phyloP scores from a whole-genome alignment of 768 basidiomycete genomes.

The Mycena kentingensis region DNA sequence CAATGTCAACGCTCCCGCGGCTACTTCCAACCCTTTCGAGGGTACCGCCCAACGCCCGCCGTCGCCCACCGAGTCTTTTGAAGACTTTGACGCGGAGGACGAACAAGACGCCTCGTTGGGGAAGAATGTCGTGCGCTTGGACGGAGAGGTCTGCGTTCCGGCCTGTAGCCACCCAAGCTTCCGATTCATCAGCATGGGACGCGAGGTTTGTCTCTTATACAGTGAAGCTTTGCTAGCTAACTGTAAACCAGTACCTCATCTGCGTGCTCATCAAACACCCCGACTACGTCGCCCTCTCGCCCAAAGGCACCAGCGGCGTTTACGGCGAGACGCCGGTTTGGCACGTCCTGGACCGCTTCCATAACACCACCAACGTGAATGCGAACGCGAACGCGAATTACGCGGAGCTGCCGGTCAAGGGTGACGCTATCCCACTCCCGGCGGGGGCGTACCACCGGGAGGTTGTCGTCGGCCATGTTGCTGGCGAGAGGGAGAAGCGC shows the following conservation, averaged over 20 bases:
- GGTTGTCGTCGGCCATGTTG: too few species aligned
- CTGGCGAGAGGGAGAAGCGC: too few species aligned
- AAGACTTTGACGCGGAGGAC: constrained; percentile 3
- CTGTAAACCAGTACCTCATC: constrained; percentile 10
- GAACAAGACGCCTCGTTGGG: constrained; percentile 3
- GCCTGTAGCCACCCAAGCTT: constrained; percentile 19
- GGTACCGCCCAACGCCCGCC: background rate
- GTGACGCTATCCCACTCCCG: too few species aligned
- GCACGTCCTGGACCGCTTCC: constrained; percentile 19
- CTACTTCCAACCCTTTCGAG: too few species aligned
- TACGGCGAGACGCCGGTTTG: constrained; percentile 16
- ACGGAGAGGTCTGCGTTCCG: constrained; percentile 22
- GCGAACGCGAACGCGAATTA: too few species aligned
- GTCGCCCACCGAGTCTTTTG: constrained; percentile 15
- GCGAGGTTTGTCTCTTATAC: constrained; percentile 3
- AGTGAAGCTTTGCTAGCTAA: background rate
- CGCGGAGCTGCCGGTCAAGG: too few species aligned
- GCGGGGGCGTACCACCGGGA: too few species aligned
- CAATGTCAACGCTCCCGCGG: background rate
- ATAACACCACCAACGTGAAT: too few species aligned
- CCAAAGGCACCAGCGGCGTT: constrained; percentile 9
- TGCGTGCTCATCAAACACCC: constrained; percentile 18
- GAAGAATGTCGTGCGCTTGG: constrained; percentile 15
- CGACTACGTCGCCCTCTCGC: constrained; percentile 20
- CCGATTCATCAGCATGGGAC: constrained; percentile 15